These are phyloP conservation scores for Oxytropis ochrocephala DNA, from an alignment of 306 rosid genomes.

Conservation along the genomic window DNA sequence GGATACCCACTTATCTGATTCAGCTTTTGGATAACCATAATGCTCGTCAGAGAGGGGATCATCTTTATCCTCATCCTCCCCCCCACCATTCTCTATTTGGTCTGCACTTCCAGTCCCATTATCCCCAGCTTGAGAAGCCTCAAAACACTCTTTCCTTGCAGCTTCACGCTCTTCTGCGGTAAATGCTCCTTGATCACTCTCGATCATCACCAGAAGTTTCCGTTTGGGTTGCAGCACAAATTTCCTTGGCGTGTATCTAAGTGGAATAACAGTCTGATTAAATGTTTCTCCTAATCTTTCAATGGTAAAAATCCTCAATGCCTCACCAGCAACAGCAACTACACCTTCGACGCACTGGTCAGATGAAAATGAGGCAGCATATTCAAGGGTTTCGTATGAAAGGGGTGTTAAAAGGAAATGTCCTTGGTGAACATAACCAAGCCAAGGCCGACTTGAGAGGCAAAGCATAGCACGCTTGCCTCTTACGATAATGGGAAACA, in stretches of 20 bases:
- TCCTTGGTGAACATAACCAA: constrained; percentile 95
- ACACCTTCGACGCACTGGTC: constrained; percentile 98
- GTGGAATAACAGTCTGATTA: constrained; percentile 90
- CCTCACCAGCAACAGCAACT: constrained; percentile 86
- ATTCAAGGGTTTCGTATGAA: constrained; percentile 93
- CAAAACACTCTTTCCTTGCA: constrained; percentile 83
- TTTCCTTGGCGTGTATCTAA: constrained; percentile 98
- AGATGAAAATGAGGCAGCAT: constrained; percentile 90
- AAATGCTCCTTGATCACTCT: constrained; percentile 95
- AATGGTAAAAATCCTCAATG: constrained; percentile 81
- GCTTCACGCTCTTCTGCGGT: constrained; percentile 92
- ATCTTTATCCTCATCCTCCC: constrained; percentile 81
- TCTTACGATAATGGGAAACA: constrained; percentile 67
- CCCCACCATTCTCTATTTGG: constrained; percentile 92
- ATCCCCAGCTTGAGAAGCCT: constrained; percentile 65
- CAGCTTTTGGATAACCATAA: constrained; percentile 93
- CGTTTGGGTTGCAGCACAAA: constrained; percentile 81
- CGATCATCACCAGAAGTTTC: constrained; percentile 74
- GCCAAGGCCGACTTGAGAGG: constrained; percentile 98
- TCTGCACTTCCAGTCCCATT: constrained; percentile 74
- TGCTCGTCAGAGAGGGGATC: constrained; percentile 83
- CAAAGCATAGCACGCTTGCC: constrained; percentile 93
- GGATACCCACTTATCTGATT: constrained; percentile 87
- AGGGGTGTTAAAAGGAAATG: constrained; percentile 92
- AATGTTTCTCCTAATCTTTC: constrained; percentile 99